Evolutionary conservation across 148 eudicot genomes (phyloP).

Genomic region (Chenopodium suecicum): DNA sequence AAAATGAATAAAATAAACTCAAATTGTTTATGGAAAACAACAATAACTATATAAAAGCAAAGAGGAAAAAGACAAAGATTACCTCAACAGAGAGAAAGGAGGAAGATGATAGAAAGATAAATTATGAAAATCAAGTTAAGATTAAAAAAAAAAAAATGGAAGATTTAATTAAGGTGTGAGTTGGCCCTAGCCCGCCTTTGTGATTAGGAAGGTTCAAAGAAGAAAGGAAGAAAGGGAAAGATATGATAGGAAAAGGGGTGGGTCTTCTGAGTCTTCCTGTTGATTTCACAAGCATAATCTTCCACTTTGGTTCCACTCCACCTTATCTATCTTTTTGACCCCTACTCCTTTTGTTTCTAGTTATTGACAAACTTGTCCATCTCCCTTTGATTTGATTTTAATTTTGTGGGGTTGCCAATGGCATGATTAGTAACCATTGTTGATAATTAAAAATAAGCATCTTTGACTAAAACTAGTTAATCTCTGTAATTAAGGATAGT

Average conservation of each 20-base stretch:
- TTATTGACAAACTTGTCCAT: background rate
- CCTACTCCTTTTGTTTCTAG: background rate
- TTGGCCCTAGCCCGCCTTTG: background rate
- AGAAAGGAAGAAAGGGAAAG: background rate
- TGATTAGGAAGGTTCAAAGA: conserved; percentile 16
- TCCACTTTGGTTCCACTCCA: background rate
- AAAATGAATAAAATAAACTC: conserved; percentile 8
- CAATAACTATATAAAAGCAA: background rate
- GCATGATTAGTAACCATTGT: no score
- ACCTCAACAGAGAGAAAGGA: conserved; percentile 19
- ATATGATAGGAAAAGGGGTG: background rate
- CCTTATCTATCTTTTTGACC: conserved; percentile 21
- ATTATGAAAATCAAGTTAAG: no score
- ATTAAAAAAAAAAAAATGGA: no score
- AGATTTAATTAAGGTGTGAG: no score
- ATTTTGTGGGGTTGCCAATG: no score
- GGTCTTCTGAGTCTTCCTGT: background rate
- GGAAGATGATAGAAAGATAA: background rate
- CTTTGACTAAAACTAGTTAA: no score
- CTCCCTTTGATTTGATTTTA: no score
- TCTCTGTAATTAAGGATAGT: no score
- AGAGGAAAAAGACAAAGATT: background rate
- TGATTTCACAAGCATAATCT: background rate
- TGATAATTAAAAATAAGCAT: no score
- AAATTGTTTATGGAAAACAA: background rate